phyloP scores from a whole-genome alignment of 805 yeast species.

The Sporopachydermia lactativora region DNA sequence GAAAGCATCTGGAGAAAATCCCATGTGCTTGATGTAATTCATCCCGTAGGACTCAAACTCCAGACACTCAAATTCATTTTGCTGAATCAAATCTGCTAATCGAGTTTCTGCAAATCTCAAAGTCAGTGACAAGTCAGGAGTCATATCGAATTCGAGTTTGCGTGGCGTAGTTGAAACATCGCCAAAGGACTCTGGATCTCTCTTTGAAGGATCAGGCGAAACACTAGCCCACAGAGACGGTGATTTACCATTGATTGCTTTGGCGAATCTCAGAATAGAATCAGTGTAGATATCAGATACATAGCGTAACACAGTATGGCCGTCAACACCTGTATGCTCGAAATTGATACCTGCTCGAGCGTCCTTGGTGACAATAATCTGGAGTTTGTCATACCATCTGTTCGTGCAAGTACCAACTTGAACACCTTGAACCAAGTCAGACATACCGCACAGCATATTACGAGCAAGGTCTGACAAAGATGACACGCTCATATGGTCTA shows the following conservation, averaged over 20 bases:
- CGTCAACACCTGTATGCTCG: constrained; percentile 90
- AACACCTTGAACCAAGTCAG: constrained; percentile 65
- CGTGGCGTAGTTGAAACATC: constrained; percentile 55
- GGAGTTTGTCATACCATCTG: constrained; percentile 90
- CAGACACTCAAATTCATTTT: constrained; percentile 72
- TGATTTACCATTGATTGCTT: constrained; percentile 59
- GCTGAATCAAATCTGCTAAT: constrained; percentile 73
- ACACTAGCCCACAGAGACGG: constrained; percentile 55
- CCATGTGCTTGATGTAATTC: constrained; percentile 66
- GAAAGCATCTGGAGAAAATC: constrained; percentile 88
- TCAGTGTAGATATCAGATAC: constrained; percentile 88
- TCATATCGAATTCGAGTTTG: constrained; percentile 71
- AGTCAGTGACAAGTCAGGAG: constrained; percentile 63
- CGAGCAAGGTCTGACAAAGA: constrained; percentile 48
- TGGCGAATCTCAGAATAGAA: constrained; percentile 76
- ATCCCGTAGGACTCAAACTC: constrained; percentile 60
- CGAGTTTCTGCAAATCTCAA: constrained; percentile 86
- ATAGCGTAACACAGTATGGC: constrained; percentile 81
- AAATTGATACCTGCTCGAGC: constrained; percentile 90
- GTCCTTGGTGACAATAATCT: constrained; percentile 72
- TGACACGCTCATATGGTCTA: constrained; percentile 62
- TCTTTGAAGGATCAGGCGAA: constrained; percentile 32
- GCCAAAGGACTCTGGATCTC: constrained; percentile 28
- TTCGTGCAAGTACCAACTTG: constrained; percentile 92
- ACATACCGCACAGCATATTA: constrained; percentile 80